Base-by-base conservation (phyloP, 495 filamentous ascomycete genomes). In the Xylaria scruposa region DNA sequence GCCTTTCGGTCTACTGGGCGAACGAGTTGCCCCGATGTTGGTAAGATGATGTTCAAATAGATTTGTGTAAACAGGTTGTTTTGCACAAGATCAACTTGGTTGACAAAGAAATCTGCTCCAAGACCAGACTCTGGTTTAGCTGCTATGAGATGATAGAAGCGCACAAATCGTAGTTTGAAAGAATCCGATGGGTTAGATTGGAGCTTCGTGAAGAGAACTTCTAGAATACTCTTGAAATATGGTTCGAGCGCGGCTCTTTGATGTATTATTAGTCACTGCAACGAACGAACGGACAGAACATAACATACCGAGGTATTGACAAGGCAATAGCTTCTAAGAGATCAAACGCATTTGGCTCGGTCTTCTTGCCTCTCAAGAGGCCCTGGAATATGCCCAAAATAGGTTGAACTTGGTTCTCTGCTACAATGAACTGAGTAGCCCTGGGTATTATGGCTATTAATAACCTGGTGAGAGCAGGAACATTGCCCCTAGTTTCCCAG, bases 341-440 rank as follows among this genome's bases (percentile, higher is more conserved):
- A 73, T 98, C 97, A 78, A 97, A 97, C 1, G 88, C 93, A 77
- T 94, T 90, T 51, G 86, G 85, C 78, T 98, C 95, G 17, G 91
- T 89, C 81, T 93, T 97, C 75, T 87, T 89, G 62, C 84, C 81
- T 1, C 87, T 83, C 59, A 97, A 83, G 29, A 99, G 88, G 66
- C 92, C 92, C 78, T 98, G 97, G 86, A 98, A 98, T 59, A 98
- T 94, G 72, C 92, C 91, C 36, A 99, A 86, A 72, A 97, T 88
- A 10, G 91, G 86, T 75, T 94, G 92, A 64, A 97, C 78, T 74
- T 94, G 91, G 31, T 84, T 83, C 75, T 92, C 90, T 58, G 88
- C 85, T 9, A 92, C 80, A 73, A 99, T 94, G 62, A 88, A 86
- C 46, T 88, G 80, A 10, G 91, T 88, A 12, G 89, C 92, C 71